phyloP scores from a whole-genome alignment of 345 rosid genomes.

The Arabis alpina region DNA sequence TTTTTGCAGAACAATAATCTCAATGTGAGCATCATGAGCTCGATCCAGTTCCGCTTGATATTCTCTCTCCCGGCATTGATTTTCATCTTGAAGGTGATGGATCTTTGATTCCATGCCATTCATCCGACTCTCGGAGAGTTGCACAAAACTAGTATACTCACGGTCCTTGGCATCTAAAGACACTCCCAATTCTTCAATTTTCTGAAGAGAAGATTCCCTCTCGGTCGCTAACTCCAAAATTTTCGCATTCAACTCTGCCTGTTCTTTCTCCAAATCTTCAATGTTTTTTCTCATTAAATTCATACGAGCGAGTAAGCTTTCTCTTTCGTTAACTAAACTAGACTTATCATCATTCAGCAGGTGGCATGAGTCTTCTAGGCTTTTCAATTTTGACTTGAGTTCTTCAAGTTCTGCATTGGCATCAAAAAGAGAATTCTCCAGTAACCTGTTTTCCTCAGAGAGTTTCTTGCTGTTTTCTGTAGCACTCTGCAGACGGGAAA shows the following conservation, averaged over 20 bases:
- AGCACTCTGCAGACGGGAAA: conserved; percentile 60
- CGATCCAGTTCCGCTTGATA: conserved; percentile 72
- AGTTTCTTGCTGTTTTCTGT: conserved; percentile 61
- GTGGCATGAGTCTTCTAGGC: conserved; percentile 65
- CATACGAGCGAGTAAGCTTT: conserved; percentile 59
- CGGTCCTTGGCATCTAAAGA: conserved; percentile 58
- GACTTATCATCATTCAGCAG: conserved; percentile 70
- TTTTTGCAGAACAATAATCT: conserved; percentile 71
- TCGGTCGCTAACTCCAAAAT: conserved; percentile 56
- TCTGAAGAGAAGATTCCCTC: conserved; percentile 56
- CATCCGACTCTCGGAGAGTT: conserved; percentile 48
- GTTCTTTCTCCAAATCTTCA: conserved; percentile 62
- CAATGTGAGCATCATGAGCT: conserved; percentile 58
- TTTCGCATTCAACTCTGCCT: conserved; percentile 54
- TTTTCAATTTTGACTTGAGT: conserved; percentile 54
- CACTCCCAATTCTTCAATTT: conserved; percentile 57
- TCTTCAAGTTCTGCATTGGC: conserved; percentile 78
- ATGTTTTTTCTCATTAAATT: conserved; percentile 53
- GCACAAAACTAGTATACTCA: conserved; percentile 56
- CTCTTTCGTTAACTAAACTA: conserved; percentile 53
- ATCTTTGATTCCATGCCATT: conserved; percentile 64
- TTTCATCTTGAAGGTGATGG: conserved; percentile 59
- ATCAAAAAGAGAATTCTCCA: conserved; percentile 76
- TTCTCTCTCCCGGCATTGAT: conserved; percentile 58
- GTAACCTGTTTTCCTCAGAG: conserved; percentile 60